Base-by-base conservation (phyloP, 768 basidiomycete species). In the Coprinellus aureogranulatus region DNA sequence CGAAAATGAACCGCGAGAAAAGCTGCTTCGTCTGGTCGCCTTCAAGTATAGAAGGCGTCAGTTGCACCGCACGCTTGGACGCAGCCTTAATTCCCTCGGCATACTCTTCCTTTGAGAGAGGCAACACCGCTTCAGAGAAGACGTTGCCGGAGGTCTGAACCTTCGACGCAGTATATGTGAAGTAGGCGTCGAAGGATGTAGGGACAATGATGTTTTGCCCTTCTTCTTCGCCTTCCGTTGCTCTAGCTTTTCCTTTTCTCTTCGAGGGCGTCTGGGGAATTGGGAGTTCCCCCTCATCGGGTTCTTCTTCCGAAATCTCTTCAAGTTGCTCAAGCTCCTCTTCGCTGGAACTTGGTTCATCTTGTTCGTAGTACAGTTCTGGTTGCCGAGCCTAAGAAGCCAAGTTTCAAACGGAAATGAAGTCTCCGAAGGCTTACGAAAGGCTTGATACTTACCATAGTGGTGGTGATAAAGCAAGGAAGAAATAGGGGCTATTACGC, bases 101-200 rank as follows among this genome's bases (percentile, higher is more conserved):
- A 62, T 84, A 88, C 64, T 88, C 88, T 23, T 89, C 85, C 2
- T 81, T 72, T 12, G 85, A 81, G 37, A 94, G 76, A 0, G 92
- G 89, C 23, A 86, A 79, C 30, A 92, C 82, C 26, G 87, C 81
- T 23, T 80, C 68, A 0, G 94, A 92, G 70, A 94, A 94, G 49
- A 92, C 81, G 63, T 89, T 87, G 58, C 85, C 75, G 30, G 92
- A 92, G 28, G 93, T 95, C 60, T 83, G 82, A 1, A 85, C 72
- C 16, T 87, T 81, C 23, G 84, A 77, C 9, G 85, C 76, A 27
- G 81, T 75, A 40, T 85, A 80, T 5, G 76, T 78, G 68, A 98
- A 91, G 75, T 96, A 98, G 22, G 88, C 85, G 73, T 98, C 94
- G 54, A 94, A 93, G 6, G 86, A 75, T 5, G 90, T 85, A 25